phyloP scores from a whole-genome alignment of 2,329 filamentous ascomycete genomes.

The Fusarium tanahbumbuense region DNA sequence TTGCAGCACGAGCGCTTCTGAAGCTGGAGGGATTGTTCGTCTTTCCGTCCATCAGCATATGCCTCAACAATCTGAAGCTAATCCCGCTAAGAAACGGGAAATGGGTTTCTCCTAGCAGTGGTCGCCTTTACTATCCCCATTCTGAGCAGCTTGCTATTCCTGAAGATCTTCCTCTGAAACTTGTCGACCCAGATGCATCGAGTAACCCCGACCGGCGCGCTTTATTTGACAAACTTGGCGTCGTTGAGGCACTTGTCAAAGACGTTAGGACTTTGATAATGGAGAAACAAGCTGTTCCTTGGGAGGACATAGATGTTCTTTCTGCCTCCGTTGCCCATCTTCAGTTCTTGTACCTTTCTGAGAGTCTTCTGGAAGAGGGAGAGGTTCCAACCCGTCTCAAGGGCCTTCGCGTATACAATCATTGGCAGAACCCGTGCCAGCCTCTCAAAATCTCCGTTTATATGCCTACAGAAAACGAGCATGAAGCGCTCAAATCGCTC shows the following conservation, averaged over 20 bases:
- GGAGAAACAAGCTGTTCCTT: background rate
- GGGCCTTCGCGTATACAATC: slow-evolving; percentile 14
- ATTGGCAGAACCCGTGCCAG: background rate
- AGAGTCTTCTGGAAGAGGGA: background rate
- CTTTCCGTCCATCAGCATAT: background rate
- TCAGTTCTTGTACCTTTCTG: slow-evolving; percentile 36
- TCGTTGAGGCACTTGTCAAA: slow-evolving; percentile 15
- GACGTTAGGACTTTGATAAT: slow-evolving; percentile 25
- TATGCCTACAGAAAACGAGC: slow-evolving; percentile 22
- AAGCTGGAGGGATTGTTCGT: background rate
- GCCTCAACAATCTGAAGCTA: slow-evolving; percentile 13
- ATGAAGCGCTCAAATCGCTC: slow-evolving; percentile 19
- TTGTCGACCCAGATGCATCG: slow-evolving; percentile 23
- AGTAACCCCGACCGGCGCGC: slow-evolving; percentile 18
- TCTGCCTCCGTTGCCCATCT: slow-evolving; percentile 16
- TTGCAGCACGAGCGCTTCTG: slow-evolving; percentile 24
- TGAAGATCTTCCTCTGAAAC: slow-evolving; percentile 9
- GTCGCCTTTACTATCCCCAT: slow-evolving; percentile 28
- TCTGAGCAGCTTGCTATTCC: slow-evolving; percentile 20
- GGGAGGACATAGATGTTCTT: background rate
- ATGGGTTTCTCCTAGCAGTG: slow-evolving; percentile 29
- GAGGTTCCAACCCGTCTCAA: background rate
- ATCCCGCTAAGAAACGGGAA: slow-evolving; percentile 28
- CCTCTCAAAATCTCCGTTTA: slow-evolving; percentile 18
- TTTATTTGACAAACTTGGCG: slow-evolving; percentile 29